Conservation (phyloP, 1,139 yeast species). For the Torulaspora globosa region DNA sequence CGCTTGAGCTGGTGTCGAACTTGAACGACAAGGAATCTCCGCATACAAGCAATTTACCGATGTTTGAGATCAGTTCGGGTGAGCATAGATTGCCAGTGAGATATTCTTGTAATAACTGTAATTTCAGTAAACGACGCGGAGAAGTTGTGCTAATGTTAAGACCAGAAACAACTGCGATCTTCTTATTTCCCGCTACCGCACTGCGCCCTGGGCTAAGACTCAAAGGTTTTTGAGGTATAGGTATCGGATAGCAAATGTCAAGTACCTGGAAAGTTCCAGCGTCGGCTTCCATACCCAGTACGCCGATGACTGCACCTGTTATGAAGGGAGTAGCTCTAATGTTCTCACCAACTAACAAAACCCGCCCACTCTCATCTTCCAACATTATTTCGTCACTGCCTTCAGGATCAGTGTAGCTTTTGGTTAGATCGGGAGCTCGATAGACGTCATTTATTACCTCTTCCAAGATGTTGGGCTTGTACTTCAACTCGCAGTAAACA, state of each 20-base stretch:
- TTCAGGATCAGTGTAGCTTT: conserved; percentile 51
- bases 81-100: conserved; percentile 64
- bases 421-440: conserved; percentile 41
- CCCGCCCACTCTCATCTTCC: conserved; percentile 93
- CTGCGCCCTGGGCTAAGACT: background rate
- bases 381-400: conserved; percentile 58
- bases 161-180: conserved; percentile 73
- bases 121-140: conserved; percentile 43
- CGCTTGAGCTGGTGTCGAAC: conserved; percentile 26
- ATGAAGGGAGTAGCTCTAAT: conserved; percentile 53
- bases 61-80: conserved; percentile 35
- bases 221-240: conserved; percentile 52
- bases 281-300: conserved; percentile 78
- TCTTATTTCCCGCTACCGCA: conserved; percentile 15
- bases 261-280: conserved; percentile 83
- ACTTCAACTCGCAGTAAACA: conserved; percentile 74
- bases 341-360: conserved; percentile 64
- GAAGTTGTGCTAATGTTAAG: conserved; percentile 49
- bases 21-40: conserved; percentile 64
- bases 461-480: conserved; percentile 76
- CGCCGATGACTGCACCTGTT: conserved; percentile 83
- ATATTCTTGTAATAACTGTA: conserved; percentile 66
- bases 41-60: conserved; percentile 60
- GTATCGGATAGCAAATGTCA: conserved; percentile 69
- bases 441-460: conserved; percentile 60